Evolutionary conservation across 257 asterid genomes (phyloP).

Genomic region (Galeopsis tetrahit): DNA sequence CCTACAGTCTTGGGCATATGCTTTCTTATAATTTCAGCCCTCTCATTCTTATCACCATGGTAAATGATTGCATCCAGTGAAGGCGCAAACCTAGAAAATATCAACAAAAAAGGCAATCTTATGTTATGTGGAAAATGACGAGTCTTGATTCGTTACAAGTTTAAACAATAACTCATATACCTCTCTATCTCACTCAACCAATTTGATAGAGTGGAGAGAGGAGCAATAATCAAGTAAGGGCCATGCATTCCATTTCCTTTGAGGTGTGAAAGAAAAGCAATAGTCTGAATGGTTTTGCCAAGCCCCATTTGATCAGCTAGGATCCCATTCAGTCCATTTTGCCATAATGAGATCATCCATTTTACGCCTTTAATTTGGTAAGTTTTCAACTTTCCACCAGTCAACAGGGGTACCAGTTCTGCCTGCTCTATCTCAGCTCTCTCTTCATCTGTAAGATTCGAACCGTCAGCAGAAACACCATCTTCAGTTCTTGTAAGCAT

Average conservation of each 20-base stretch:
- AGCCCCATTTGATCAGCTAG: constrained; percentile 99
- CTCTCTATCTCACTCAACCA: constrained; percentile 90
- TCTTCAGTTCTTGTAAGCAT: constrained; percentile 87
- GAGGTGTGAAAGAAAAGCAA: constrained; percentile 93
- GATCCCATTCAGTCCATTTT: constrained; percentile 97
- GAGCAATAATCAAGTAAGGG: constrained; percentile 93
- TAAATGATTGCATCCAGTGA: constrained; percentile 74
- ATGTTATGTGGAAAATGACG: constrained; percentile 14
- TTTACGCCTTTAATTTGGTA: constrained; percentile 95
- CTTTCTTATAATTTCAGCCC: constrained; percentile 74
- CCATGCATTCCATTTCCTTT: constrained; percentile 96
- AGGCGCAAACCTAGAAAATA: constrained; percentile 72
- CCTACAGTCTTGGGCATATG: constrained; percentile 88
- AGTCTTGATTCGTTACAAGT: constrained; percentile 13
- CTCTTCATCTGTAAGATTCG: constrained; percentile 71
- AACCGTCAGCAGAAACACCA: constrained; percentile 64
- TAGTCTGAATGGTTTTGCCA: constrained; percentile 96
- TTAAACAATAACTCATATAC: constrained; percentile 42
- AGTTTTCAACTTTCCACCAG: constrained; percentile 93
- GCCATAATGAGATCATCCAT: constrained; percentile 99
- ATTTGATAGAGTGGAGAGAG: constrained; percentile 94
- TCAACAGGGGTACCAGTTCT: constrained; percentile 83
- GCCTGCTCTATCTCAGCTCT: constrained; percentile 81
- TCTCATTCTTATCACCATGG: constrained; percentile 77
- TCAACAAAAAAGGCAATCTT: constrained; percentile 16